Base-by-base conservation (phyloP, 495 filamentous ascomycete species). In the Paragyromitra xinjiangensis region DNA sequence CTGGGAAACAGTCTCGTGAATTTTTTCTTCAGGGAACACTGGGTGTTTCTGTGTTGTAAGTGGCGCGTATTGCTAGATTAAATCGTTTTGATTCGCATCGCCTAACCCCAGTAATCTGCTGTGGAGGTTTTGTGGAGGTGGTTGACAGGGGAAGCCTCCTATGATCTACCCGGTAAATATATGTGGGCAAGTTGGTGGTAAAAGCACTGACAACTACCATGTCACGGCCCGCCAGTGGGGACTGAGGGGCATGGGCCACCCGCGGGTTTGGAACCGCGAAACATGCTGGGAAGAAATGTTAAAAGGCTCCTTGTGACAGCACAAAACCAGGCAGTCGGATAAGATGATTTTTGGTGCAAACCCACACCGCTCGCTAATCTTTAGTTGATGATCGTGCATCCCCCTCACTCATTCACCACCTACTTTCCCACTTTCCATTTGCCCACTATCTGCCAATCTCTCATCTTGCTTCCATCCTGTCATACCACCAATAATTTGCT, bases 321-420 rank as follows among this genome's bases (percentile, higher is more conserved):
- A 26, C 24, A 19, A 53, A 61, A 39, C 14, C 8, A 45, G 29
- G 19, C 24, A 70, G 59, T 4, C 22, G 19, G 22, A 45, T 24
- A 34, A 59, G 22, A 14, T 9, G 34, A 19, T 22, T 34, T 56
- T 40, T 65, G 50, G n/a, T 71, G 26, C 44, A 22, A 39, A 71
- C 24, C n/a, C 29, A 29, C 65, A 39, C 48, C 45, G 9, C 42
- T 64, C 58, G 56, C 58, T 24, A 71, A 72, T 76, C 73, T 50
- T 53, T 12, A 50, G 39, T 45, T 61, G 24, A 24, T 48, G 63
- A 72, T 59, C 39, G 37, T 26, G 24, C 66, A 50, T 63, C 56
- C 62, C 51, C 42, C 71, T 56, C 69, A 53, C 44, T 4, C 39
- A 62, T 22, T 59, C 29, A 37, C 11, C 40, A 48, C 16, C 29